A percentile compares a stretch with the other conserved stretches of the same genome.
These are phyloP conservation scores for Pseudogymnoascus sp. DNA, from an alignment of 2,329 filamentous ascomycete genomes.

Conservation along the genomic window DNA sequence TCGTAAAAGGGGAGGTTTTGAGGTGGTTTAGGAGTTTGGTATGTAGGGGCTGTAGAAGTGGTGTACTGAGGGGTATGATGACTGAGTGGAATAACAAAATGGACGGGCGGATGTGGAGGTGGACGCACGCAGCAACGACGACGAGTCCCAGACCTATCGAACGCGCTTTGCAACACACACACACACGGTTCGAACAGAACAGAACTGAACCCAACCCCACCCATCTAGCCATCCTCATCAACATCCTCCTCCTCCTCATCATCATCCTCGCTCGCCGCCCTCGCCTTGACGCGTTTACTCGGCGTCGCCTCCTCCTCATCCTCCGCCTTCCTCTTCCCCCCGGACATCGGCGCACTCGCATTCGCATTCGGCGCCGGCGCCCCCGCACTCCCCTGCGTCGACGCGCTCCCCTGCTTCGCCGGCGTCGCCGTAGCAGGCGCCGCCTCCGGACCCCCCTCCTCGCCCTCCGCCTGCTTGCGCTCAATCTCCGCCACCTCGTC, in stretches of 20 bases:
- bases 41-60: background rate
- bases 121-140: background rate
- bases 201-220: background rate
- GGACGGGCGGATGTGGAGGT: background rate
- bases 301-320: background rate
- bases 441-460: constrained; percentile 31
- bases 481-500: constrained; percentile 93
- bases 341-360: background rate
- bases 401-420: constrained; percentile 20
- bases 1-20: background rate
- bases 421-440: constrained; percentile 22
- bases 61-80: background rate
- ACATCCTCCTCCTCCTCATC: background rate
- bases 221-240: background rate
- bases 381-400: constrained; percentile 7
- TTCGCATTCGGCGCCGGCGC: too few relatives aligned
- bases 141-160: background rate
- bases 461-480: constrained; percentile 41
- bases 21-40: background rate
- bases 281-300: background rate
- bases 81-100: background rate
- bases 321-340: background rate
- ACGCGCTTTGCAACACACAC: background rate
- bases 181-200: background rate
- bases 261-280: background rate